A percentile compares a stretch with the other conserved stretches of the same genome.
Evolutionary conservation across 441 rosid genomes (phyloP).

Genomic region (Croton setiger): DNA sequence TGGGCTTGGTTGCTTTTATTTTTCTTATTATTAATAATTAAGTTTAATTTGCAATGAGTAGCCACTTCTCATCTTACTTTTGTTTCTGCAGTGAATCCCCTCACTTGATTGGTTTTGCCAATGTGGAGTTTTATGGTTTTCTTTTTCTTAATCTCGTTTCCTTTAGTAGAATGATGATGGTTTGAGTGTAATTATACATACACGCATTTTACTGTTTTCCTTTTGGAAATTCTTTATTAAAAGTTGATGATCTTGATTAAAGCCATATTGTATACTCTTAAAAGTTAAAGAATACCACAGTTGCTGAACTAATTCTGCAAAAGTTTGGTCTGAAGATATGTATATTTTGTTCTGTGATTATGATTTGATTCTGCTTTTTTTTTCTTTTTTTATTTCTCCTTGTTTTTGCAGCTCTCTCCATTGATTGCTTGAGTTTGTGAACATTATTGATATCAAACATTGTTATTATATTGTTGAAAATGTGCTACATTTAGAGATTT

Average conservation of each 20-base stretch:
- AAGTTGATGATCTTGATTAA: slow-evolving; percentile 5
- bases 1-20: slow-evolving; percentile 30
- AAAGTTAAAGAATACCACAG: neutral
- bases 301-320: slow-evolving; percentile 13
- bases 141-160: slow-evolving; percentile 7
- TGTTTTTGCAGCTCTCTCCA: neutral
- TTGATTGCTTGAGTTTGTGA: neutral
- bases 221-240: neutral
- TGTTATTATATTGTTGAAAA: slow-evolving; percentile 4
- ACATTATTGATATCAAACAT: slow-evolving; percentile 10
- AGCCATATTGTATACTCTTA: neutral
- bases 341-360: neutral
- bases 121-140: slow-evolving; percentile 6
- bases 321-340: neutral
- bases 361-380: neutral
- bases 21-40: slow-evolving; percentile 1
- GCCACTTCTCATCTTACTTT: slow-evolving; percentile 7
- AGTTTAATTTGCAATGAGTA: slow-evolving; percentile 14
- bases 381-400: neutral
- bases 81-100: slow-evolving; percentile 1
- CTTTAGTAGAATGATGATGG: neutral
- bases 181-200: neutral
- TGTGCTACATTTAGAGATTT: neutral
- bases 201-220: slow-evolving; percentile 9
- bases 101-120: slow-evolving; percentile 9